These are phyloP conservation scores for Rheum nobile DNA, from an alignment of 148 eudicot genomes.

Conservation along the genomic window DNA sequence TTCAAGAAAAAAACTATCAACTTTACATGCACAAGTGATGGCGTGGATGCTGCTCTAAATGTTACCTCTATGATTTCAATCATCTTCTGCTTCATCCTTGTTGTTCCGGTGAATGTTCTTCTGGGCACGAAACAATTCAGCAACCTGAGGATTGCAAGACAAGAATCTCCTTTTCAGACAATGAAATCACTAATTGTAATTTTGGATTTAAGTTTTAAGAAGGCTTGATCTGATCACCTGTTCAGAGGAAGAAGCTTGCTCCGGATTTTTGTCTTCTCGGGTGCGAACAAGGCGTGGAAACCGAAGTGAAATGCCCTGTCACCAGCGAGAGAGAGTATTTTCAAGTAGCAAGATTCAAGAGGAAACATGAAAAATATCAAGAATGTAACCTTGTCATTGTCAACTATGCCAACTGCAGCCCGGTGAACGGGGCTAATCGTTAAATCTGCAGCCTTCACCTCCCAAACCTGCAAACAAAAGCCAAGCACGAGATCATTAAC, in stretches of 20 bases:
- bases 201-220: background rate
- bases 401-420: constrained; percentile 82
- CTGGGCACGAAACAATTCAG: constrained; percentile 72
- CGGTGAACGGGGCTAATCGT: constrained; percentile 91
- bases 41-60: background rate
- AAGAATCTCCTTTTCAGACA: background rate
- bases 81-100: constrained; percentile 27
- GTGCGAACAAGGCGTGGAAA: constrained; percentile 83
- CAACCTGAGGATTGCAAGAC: constrained; percentile 42
- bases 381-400: constrained; percentile 53
- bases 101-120: constrained; percentile 42
- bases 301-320: constrained; percentile 84
- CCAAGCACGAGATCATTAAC: background rate
- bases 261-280: constrained; percentile 81
- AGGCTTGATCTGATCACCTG: constrained; percentile 32
- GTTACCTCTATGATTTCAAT: background rate
- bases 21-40: background rate
- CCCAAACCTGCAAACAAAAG: constrained; percentile 66
- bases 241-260: constrained; percentile 78
- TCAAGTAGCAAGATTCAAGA: background rate
- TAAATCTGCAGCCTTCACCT: constrained; percentile 95
- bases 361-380: background rate
- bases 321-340: background rate
- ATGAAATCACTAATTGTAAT: background rate
- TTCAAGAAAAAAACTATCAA: background rate